Percentiles rank a stretch among this genome's conserved stretches.
Conservation (phyloP, 768 basidiomycete genomes). For the Russula earlei region DNA sequence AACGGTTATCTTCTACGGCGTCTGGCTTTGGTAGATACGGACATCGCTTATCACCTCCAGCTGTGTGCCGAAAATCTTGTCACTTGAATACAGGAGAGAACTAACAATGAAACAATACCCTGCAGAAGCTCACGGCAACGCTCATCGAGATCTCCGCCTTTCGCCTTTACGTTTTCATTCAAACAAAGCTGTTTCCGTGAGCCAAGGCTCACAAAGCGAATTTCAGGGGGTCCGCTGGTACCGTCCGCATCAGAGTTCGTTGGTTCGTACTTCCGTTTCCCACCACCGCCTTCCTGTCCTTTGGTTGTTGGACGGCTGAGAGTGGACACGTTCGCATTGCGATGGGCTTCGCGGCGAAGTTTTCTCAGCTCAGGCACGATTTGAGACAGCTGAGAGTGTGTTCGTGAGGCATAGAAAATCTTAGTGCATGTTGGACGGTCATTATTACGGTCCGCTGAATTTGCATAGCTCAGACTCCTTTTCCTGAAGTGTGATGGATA, state of each 20-base stretch:
- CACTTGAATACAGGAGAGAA: not conserved
- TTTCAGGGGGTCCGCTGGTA: conserved; percentile 22
- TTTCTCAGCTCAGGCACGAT: conserved; percentile 76
- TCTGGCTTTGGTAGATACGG: conserved; percentile 61
- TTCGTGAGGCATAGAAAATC: conserved; percentile 91
- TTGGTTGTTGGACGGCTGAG: not conserved
- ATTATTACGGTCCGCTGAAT: conserved; percentile 21
- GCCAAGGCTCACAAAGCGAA: conserved; percentile 75
- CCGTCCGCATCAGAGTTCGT: conserved; percentile 17
- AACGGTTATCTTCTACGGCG: conserved; percentile 44
- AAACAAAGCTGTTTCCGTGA: conserved; percentile 91
- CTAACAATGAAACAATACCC: conserved; percentile 32
- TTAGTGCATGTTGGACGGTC: conserved; percentile 63
- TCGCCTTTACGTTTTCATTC: conserved; percentile 63
- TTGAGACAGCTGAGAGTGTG: conserved; percentile 92
- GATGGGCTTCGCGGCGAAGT: conserved; percentile 39
- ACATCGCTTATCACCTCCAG: conserved; percentile 62
- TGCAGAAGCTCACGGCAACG: conserved; percentile 73
- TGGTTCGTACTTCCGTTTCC: conserved; percentile 4
- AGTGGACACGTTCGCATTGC: not conserved
- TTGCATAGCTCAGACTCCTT: not conserved
- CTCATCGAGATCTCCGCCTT: conserved; percentile 71
- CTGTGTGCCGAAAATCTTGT: conserved; percentile 25
- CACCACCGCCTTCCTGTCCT: not conserved
- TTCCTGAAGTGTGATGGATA: not conserved